phyloP scores from a whole-genome alignment of 495 filamentous ascomycete species.

The Xylaria intraflava region DNA sequence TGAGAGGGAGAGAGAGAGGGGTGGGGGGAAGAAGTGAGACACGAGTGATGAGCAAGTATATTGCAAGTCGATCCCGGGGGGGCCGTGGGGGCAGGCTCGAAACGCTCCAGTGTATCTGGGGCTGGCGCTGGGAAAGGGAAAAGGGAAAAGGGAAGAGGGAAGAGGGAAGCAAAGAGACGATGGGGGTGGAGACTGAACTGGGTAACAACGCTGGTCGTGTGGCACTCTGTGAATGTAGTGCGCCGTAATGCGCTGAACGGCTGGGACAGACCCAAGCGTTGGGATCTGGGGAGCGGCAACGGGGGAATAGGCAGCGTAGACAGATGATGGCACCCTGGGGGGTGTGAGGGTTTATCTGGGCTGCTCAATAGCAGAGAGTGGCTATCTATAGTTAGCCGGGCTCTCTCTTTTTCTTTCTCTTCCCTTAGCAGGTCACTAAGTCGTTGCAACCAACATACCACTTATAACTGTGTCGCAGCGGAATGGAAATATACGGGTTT shows the following conservation, averaged over 20 bases:
- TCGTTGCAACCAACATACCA: too few species aligned
- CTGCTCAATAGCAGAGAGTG: too few species aligned
- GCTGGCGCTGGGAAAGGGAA: neutral
- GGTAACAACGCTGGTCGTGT: neutral
- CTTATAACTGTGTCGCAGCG: too few species aligned
- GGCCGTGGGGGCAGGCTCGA: neutral
- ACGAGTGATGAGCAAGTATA: neutral
- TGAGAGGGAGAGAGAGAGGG: neutral
- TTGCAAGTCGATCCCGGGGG: too few species aligned
- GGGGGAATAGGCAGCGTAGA: too few species aligned
- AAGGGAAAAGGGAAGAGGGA: neutral
- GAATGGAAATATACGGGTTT: too few species aligned
- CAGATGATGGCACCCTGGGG: neutral
- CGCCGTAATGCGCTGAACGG: neutral
- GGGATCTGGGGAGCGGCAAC: constrained; percentile 2
- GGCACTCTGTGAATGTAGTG: neutral
- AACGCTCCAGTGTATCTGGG: neutral
- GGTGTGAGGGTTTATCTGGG: neutral
- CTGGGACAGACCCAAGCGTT: neutral
- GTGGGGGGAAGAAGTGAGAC: neutral
- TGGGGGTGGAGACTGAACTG: too few species aligned
- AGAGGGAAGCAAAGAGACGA: too few species aligned
- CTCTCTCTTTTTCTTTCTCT: too few species aligned
- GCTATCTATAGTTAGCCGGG: too few species aligned
- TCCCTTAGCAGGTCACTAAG: too few species aligned